Evolutionary conservation across 768 basidiomycete species (phyloP).

Genomic region (Serendipita indica): DNA sequence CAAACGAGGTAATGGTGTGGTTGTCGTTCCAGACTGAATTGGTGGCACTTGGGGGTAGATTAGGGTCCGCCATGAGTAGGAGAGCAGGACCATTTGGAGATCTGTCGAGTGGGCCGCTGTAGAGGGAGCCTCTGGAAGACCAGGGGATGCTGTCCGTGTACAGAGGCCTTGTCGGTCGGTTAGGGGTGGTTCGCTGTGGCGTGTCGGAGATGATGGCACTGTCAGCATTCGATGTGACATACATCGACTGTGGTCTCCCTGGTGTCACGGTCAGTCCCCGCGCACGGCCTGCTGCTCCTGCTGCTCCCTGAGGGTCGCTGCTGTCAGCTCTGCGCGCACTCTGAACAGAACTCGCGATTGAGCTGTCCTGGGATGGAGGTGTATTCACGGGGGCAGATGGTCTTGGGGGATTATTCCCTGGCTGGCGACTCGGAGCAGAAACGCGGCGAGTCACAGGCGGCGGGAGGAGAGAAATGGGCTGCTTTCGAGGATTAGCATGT

Average conservation of each 20-base stretch:
- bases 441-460: neutral
- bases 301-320: neutral
- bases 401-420: neutral
- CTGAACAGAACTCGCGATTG: neutral
- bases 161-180: neutral
- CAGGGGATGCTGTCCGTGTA: neutral
- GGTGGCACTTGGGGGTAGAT: neutral
- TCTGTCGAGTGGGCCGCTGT: neutral
- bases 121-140: neutral
- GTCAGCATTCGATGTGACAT: too few relatives aligned
- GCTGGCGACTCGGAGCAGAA: neutral
- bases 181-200: neutral
- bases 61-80: neutral
- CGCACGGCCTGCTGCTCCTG: neutral
- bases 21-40: slow-evolving; percentile 2
- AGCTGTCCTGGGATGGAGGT: neutral
- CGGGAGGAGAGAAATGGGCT: neutral
- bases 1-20: slow-evolving; percentile 23
- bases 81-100: neutral
- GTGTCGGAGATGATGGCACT: neutral
- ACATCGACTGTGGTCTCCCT: neutral
- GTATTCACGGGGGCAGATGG: neutral
- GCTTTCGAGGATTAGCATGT: neutral
- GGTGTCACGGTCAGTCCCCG: neutral
- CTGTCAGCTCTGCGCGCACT: neutral